These are phyloP conservation scores for Deuterostichococcus epilithicus DNA, from an alignment of 139 green algal genomes.

Conservation along the genomic window DNA sequence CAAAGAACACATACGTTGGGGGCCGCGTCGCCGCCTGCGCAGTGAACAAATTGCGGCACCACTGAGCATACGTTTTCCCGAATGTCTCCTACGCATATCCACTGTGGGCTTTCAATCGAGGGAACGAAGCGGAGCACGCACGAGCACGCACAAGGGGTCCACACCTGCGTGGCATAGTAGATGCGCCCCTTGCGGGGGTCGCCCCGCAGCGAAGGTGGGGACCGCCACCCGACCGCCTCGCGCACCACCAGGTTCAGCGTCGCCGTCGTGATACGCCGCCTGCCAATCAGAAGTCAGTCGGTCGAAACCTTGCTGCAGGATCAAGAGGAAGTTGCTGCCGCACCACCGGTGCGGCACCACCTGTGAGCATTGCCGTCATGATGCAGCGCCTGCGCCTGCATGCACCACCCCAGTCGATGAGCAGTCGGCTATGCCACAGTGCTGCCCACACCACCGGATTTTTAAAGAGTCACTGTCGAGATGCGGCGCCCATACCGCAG, in stretches of 20 bases:
- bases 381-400: too few species aligned
- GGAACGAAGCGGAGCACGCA: conserved; percentile 1
- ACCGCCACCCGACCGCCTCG: conserved; percentile 72
- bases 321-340: too few species aligned
- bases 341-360: too few species aligned
- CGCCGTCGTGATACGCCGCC: conserved; percentile 80
- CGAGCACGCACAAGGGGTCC: neutral
- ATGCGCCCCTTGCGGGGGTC: conserved; percentile 63
- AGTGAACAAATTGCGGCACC: neutral
- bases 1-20: conserved; percentile 97
- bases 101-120: neutral
- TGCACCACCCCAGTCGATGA: too few species aligned
- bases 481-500: too few species aligned
- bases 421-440: too few species aligned
- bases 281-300: neutral
- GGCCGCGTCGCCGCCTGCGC: conserved; percentile 68
- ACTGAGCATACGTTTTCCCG: neutral
- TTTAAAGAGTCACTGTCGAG: too few species aligned
- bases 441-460: too few species aligned
- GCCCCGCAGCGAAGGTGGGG: conserved; percentile 52
- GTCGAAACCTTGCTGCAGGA: too few species aligned
- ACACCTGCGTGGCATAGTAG: conserved; percentile 90
- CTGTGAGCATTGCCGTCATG: too few species aligned
- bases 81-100: neutral
- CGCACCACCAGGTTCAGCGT: conserved; percentile 91